Evolutionary conservation across 75 land plant genomes (phyloP).

Genomic region (Cryptomeria japonica): DNA sequence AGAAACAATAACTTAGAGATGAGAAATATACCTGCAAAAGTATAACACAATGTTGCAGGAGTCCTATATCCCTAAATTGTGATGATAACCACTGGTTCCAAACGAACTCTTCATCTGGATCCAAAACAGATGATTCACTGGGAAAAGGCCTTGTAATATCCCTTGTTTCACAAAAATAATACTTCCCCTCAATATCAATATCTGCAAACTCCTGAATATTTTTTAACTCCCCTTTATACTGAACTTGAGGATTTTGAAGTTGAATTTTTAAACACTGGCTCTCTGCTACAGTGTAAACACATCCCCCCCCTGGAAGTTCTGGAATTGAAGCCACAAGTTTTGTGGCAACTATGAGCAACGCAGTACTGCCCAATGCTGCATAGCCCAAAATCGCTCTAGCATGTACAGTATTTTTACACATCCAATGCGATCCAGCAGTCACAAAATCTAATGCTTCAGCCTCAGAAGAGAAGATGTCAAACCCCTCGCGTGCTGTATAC

Average conservation of each 20-base stretch:
- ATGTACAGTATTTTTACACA: conserved; percentile 57
- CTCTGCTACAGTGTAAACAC: conserved; percentile 76
- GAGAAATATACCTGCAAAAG: conserved; percentile 81
- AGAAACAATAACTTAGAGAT: not conserved
- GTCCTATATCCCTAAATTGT: conserved; percentile 83
- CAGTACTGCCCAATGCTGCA: conserved; percentile 75
- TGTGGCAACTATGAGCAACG: conserved; percentile 86
- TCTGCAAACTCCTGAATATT: conserved; percentile 78
- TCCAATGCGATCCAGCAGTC: conserved; percentile 61
- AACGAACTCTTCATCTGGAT: conserved; percentile 93
- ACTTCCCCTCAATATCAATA: conserved; percentile 83
- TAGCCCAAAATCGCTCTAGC: conserved; percentile 91
- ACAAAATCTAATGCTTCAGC: conserved; percentile 69
- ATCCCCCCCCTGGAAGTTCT: conserved; percentile 91
- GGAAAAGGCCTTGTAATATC: conserved; percentile 98
- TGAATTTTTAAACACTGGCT: conserved; percentile 82
- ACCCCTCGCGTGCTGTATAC: conserved; percentile 45
- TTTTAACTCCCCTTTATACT: conserved; percentile 82
- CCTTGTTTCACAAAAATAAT: conserved; percentile 90
- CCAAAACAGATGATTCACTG: conserved; percentile 49
- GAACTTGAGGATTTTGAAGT: conserved; percentile 83
- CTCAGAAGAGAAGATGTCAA: conserved; percentile 74
- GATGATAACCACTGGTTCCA: conserved; percentile 94
- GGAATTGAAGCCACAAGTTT: conserved; percentile 64
- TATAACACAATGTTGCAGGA: conserved; percentile 76